phyloP scores from a whole-genome alignment of 768 basidiomycete species.

The Paxillus rubicundulus region DNA sequence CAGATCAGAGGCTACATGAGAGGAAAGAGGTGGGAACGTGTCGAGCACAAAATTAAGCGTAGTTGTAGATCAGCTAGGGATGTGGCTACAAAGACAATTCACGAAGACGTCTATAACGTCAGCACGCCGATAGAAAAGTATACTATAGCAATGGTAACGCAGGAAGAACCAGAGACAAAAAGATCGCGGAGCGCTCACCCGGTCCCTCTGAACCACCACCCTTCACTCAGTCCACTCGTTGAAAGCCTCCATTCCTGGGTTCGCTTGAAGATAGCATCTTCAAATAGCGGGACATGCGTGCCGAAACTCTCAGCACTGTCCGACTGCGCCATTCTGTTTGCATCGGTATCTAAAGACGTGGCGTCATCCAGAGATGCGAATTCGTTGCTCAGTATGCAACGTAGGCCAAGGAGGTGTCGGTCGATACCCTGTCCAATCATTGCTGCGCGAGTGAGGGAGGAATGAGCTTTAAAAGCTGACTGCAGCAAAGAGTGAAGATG shows the following conservation, averaged over 20 bases:
- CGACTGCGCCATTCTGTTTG: background rate
- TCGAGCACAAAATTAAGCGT: no score
- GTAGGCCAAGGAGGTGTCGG: constrained; percentile 85
- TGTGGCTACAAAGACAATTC: no score
- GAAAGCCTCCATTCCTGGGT: constrained; percentile 86
- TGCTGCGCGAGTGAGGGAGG: constrained; percentile 68
- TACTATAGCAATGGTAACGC: no score
- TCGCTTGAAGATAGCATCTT: constrained; percentile 70
- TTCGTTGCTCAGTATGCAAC: constrained; percentile 51
- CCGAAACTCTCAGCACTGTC: background rate
- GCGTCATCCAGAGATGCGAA: constrained; percentile 26
- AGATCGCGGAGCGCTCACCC: constrained; percentile 45
- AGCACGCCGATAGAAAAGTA: no score
- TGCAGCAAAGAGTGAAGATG: constrained; percentile 49
- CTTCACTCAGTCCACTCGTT: constrained; percentile 87
- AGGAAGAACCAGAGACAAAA: background rate
- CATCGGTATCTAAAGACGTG: background rate
- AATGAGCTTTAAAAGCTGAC: constrained; percentile 70
- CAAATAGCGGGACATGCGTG: constrained; percentile 50
- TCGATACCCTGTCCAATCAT: constrained; percentile 84
- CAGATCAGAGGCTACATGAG: no score
- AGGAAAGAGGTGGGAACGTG: background rate
- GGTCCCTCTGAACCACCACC: constrained; percentile 83
- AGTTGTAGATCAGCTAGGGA: no score
- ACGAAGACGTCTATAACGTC: no score